Conservation (phyloP, 306 rosid species). For the Dryas octopetala region DNA sequence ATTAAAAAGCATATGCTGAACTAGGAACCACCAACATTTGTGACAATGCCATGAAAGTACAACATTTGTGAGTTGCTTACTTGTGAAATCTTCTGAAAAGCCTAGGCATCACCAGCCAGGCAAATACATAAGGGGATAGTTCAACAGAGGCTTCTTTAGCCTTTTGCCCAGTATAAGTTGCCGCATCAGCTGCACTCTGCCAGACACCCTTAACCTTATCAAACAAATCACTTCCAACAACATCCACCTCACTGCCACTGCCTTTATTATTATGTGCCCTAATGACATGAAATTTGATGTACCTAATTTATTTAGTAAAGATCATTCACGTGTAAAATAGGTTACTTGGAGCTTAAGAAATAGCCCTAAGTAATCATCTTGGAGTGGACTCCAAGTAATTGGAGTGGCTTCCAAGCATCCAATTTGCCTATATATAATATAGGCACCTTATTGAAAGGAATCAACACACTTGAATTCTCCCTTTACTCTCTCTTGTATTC, state of each 20-base stretch:
- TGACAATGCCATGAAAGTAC: constrained; percentile 76
- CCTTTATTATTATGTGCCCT: too few species aligned
- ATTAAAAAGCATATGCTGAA: constrained; percentile 16
- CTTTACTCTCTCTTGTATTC: too few species aligned
- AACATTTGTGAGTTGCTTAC: constrained; percentile 41
- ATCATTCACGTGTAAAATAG: too few species aligned
- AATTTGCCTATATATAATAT: too few species aligned
- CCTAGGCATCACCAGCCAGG: constrained; percentile 86
- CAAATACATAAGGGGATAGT: constrained; percentile 64
- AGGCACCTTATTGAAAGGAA: too few species aligned
- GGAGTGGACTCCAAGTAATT: too few species aligned
- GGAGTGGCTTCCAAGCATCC: too few species aligned
- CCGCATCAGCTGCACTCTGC: constrained; percentile 61
- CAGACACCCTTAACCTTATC: constrained; percentile 56
- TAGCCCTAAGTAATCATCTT: too few species aligned
- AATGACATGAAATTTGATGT: too few species aligned
- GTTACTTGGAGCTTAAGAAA: too few species aligned
- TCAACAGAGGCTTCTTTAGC: constrained; percentile 65
- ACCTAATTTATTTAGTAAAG: too few species aligned
- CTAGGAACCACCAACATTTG: constrained; percentile 62
- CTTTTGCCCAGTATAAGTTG: constrained; percentile 53
- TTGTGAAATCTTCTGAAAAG: constrained; percentile 72
- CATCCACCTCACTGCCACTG: constrained; percentile 41
- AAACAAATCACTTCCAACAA: constrained; percentile 46
- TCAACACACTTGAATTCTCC: too few species aligned